Conservation (phyloP, 176 grass and related monocot species). For the Cenchrus americanus region DNA sequence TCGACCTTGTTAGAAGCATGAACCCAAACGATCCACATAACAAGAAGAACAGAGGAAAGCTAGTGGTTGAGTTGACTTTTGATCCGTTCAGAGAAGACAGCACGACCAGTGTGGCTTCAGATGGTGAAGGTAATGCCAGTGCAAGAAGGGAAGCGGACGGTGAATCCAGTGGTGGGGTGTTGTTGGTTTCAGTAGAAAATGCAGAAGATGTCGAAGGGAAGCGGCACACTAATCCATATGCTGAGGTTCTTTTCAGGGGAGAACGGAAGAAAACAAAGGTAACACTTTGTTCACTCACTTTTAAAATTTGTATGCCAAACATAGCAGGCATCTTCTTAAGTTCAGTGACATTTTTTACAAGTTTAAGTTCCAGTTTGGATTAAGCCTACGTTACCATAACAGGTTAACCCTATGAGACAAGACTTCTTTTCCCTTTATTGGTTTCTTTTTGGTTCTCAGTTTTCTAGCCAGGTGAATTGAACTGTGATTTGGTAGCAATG, state of each 20-base stretch:
- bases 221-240: conserved; percentile 84
- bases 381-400: background rate
- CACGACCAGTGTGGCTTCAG: conserved; percentile 40
- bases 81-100: conserved; percentile 86
- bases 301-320: background rate
- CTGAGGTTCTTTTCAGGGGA: conserved; percentile 68
- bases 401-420: background rate
- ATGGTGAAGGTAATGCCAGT: conserved; percentile 45
- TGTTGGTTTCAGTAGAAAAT: conserved; percentile 70
- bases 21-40: conserved; percentile 84
- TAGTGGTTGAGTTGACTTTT: conserved; percentile 81
- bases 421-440: background rate
- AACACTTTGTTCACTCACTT: background rate
- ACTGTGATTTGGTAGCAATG: background rate
- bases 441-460: background rate
- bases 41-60: conserved; percentile 80
- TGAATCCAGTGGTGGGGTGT: conserved; percentile 54
- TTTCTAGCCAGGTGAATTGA: conserved; percentile 2
- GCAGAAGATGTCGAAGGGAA: conserved; percentile 93
- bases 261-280: conserved; percentile 92
- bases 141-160: conserved; percentile 5
- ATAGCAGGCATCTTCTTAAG: background rate
- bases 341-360: background rate
- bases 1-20: conserved; percentile 84
- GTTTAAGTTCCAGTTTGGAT: background rate